Base-by-base conservation (phyloP, 2,329 filamentous ascomycete genomes). In the Sclerotinia minor region DNA sequence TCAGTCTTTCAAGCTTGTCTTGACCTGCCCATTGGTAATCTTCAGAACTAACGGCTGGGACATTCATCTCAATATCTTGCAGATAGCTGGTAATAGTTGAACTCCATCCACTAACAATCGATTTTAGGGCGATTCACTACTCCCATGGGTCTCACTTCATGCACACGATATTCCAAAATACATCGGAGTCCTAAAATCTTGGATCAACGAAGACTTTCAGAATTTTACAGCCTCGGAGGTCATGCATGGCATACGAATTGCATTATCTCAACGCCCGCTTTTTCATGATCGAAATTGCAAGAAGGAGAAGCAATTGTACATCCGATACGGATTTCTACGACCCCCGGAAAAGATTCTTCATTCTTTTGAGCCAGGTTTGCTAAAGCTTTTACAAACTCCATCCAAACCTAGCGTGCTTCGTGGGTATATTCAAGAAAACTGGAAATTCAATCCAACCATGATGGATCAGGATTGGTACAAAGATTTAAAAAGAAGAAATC, bases 371-470 rank as follows among this genome's bases (percentile, higher is more conserved):
- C 29, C 45, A 11, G 19, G 2, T 24, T 17, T 63, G 32, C n/a
- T 8, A 13, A 7, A 17, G 3, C 45, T 63, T 35, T 1, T 41
- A 8, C 2, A 63, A 35, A 50, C 5, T 26, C 17, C 47, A 41
- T 19, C 7, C 2, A n/a, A 55, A 24, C 15, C 47, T 8, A 21
- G 13, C 11, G 11, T 15, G 21, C 15, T 35, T 5, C 44, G 45
- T 19, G 21, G 24, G 7, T 50, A 63, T 50, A 29, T 63, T 17
- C 4, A 29, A n/a, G 5, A 41, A 8, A 49, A 63, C 13, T 63
- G 59, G 59, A 63, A 21, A 24, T 63, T 63, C 29, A 63, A 63
- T 1, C 59, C 29, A 49, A 54, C 50, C 11, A 32, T 55, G 41
- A 54, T 54, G 38, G 50, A 55, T 29, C 8, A 15, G 8, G 49